A percentile compares a stretch with the other conserved stretches of the same genome.
phyloP scores from a whole-genome alignment of 2,329 filamentous ascomycete genomes.

The Cladosporium sp. region DNA sequence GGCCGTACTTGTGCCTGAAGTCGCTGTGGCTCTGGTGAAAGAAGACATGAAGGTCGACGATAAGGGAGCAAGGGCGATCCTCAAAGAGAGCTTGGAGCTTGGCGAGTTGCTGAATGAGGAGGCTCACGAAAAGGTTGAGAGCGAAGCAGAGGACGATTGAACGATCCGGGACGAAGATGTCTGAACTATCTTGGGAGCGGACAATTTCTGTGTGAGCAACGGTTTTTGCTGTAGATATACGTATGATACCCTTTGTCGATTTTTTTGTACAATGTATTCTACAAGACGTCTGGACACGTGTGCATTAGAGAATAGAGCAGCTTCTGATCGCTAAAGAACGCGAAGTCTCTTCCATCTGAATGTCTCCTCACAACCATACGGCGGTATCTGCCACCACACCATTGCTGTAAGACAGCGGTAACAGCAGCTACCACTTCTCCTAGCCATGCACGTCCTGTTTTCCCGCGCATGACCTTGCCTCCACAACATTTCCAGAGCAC shows the following conservation, averaged over 20 bases:
- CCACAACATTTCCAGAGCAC: neutral
- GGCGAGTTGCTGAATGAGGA: slow-evolving; percentile 38
- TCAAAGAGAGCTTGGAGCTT: slow-evolving; percentile 37
- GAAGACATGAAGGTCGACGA: slow-evolving; percentile 37
- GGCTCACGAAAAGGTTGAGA: slow-evolving; percentile 31
- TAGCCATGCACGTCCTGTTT: slow-evolving; percentile 12
- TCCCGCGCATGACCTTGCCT: neutral
- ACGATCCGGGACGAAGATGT: neutral
- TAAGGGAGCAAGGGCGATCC: slow-evolving; percentile 29
- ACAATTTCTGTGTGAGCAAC: neutral
- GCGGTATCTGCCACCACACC: neutral
- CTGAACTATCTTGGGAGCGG: neutral
- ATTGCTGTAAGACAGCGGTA: neutral
- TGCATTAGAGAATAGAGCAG: neutral
- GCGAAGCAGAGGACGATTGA: slow-evolving; percentile 24
- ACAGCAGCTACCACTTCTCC: neutral
- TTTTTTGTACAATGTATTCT: slow-evolving; percentile 13
- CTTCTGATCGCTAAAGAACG: neutral
- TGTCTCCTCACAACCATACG: neutral
- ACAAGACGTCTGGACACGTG: neutral
- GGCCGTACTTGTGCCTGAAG: slow-evolving; percentile 41
- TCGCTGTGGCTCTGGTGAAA: slow-evolving; percentile 39
- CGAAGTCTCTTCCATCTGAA: neutral
- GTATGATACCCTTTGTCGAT: slow-evolving; percentile 10
- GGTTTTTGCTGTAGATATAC: neutral